Percentiles rank a stretch among this genome's conserved stretches.
Evolutionary conservation across 371 early-diverging fungal species (phyloP).

Genomic region (Zancudomyces culisetae): DNA sequence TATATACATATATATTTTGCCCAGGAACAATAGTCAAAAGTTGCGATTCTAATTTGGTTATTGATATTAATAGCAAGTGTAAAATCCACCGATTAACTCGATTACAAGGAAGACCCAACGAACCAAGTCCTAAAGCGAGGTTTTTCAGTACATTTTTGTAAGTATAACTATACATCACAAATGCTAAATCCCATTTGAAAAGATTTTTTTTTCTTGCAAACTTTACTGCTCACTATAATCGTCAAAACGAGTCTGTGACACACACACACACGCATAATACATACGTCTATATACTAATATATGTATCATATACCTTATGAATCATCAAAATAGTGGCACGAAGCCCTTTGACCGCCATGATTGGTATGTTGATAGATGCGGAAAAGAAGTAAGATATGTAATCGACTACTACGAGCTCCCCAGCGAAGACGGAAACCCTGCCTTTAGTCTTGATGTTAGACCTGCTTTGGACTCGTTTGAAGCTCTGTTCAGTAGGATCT

Average conservation of each 20-base stretch:
- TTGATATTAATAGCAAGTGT: neutral
- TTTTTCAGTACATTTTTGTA: slow-evolving; percentile 29
- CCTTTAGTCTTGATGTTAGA: slow-evolving; percentile 60
- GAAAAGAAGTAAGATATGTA: slow-evolving; percentile 76
- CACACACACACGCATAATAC: too few relatives aligned
- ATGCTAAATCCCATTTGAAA: too few relatives aligned
- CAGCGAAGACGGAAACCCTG: slow-evolving; percentile 40
- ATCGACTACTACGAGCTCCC: slow-evolving; percentile 82
- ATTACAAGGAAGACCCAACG: slow-evolving; percentile 64
- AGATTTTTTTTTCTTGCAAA: too few relatives aligned
- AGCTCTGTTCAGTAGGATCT: slow-evolving; percentile 17
- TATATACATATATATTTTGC: too few relatives aligned
- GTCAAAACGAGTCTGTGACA: too few relatives aligned
- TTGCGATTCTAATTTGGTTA: neutral
- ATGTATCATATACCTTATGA: too few relatives aligned
- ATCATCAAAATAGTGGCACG: slow-evolving; percentile 44
- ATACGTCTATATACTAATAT: too few relatives aligned
- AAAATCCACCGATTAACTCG: slow-evolving; percentile 43
- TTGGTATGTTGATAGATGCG: slow-evolving; percentile 92
- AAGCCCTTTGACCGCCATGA: slow-evolving; percentile 96
- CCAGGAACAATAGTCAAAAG: too few relatives aligned
- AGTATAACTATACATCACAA: too few relatives aligned
- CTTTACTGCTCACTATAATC: too few relatives aligned
- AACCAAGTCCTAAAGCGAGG: slow-evolving; percentile 56
- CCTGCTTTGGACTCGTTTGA: slow-evolving; percentile 54